A percentile compares a stretch with the other conserved stretches of the same genome.
Evolutionary conservation across 108 stramenopile species (phyloP).

Genomic region (Seminavis robusta): DNA sequence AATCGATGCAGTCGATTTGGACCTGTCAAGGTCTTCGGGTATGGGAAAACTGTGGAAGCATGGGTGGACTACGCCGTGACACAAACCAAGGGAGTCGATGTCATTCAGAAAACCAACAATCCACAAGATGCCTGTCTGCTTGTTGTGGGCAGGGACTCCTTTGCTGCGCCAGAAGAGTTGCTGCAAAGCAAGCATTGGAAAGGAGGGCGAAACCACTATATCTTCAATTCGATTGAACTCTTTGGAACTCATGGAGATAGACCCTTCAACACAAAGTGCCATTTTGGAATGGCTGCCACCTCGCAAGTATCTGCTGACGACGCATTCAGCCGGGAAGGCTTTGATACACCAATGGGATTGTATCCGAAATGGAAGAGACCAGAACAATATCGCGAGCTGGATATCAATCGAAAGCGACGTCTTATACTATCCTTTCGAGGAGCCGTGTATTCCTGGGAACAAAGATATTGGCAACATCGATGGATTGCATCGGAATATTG

Average conservation of each 20-base stretch:
- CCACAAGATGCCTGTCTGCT: too few relatives aligned
- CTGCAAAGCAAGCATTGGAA: neutral
- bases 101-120: neutral
- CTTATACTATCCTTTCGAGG: conserved; percentile 12
- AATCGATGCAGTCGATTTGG: conserved; percentile 3
- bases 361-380: neutral
- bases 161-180: too few relatives aligned
- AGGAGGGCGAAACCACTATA: neutral
- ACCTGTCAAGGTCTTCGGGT: neutral
- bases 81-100: neutral
- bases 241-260: neutral
- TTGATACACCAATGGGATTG: conserved; percentile 15
- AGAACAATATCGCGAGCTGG: neutral
- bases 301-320: conserved; percentile 4
- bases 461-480: conserved; percentile 23
- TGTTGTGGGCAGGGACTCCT: too few relatives aligned
- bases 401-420: neutral
- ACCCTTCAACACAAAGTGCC: neutral
- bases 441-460: conserved; percentile 12
- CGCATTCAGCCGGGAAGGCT: conserved; percentile 11
- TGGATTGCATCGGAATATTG: conserved; percentile 26
- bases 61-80: neutral
- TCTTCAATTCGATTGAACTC: neutral
- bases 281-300: conserved; percentile 7
- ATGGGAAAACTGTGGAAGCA: neutral